These are phyloP conservation scores for Microthlaspi erraticum DNA, from an alignment of 345 rosid species.

Conservation along the genomic window DNA sequence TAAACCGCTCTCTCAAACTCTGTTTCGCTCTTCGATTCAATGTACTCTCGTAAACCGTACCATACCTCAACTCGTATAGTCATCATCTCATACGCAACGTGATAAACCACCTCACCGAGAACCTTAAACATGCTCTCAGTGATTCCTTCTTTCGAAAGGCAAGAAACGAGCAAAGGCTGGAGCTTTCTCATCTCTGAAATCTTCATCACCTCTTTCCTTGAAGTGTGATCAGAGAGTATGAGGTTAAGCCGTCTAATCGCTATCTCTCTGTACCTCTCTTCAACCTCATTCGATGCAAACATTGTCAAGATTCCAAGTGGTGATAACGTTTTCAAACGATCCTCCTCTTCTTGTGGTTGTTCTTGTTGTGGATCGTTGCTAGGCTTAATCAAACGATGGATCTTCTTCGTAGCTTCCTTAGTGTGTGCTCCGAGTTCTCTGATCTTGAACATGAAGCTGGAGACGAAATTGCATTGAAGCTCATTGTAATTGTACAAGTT, in stretches of 20 bases:
- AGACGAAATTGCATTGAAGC: neutral
- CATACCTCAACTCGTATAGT: neutral
- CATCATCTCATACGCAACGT: slow-evolving; percentile 20
- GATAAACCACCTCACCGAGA: slow-evolving; percentile 22
- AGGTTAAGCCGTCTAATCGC: slow-evolving; percentile 11
- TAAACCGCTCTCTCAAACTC: slow-evolving; percentile 22
- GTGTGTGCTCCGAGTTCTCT: neutral
- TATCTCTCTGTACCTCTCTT: neutral
- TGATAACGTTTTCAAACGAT: neutral
- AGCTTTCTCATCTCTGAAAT: slow-evolving; percentile 8
- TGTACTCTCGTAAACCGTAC: neutral
- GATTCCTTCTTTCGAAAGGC: slow-evolving; percentile 24
- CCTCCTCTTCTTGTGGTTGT: neutral
- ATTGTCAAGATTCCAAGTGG: neutral
- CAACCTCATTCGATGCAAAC: neutral
- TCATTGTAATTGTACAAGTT: neutral
- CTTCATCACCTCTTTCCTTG: neutral
- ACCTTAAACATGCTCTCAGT: slow-evolving; percentile 24
- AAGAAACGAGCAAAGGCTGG: slow-evolving; percentile 20
- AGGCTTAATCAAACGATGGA: neutral
- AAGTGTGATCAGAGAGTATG: slow-evolving; percentile 5
- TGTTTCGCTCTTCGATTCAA: neutral
- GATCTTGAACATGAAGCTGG: neutral
- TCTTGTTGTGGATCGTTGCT: neutral
- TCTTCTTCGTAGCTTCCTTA: neutral